Evolutionary conservation across 2,329 filamentous ascomycete genomes (phyloP).

Genomic region (Neurospora crassa): DNA sequence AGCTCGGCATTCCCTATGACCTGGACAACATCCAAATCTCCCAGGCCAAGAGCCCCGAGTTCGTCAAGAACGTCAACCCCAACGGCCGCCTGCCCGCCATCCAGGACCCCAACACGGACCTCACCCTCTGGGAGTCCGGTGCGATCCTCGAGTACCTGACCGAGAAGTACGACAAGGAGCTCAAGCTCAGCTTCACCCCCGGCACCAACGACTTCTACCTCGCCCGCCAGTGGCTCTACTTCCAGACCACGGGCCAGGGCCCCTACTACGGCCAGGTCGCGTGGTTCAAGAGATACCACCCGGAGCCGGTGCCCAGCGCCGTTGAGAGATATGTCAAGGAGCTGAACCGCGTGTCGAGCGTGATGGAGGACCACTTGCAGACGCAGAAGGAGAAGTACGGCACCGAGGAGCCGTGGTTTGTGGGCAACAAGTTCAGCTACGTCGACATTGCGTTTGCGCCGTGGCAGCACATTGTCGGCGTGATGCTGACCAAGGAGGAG

Average conservation of each 20-base stretch:
- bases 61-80: slow-evolving; percentile 22
- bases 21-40: slow-evolving; percentile 12
- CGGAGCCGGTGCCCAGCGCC: slow-evolving; percentile 15
- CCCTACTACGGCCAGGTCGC: slow-evolving; percentile 31
- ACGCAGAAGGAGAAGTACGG: slow-evolving; percentile 11
- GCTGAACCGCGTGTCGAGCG: slow-evolving; percentile 17
- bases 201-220: slow-evolving; percentile 25
- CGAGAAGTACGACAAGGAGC: slow-evolving; percentile 33
- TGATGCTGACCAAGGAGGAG: not conserved
- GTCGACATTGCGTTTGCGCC: slow-evolving; percentile 17
- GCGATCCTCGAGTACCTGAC: slow-evolving; percentile 40
- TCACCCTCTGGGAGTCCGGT: slow-evolving; percentile 39
- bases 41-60: slow-evolving; percentile 24
- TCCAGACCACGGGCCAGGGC: slow-evolving; percentile 33
- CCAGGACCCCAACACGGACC: slow-evolving; percentile 29
- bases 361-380: slow-evolving; percentile 15
- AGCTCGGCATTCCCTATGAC: slow-evolving; percentile 23
- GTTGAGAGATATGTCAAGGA: slow-evolving; percentile 19
- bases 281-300: slow-evolving; percentile 20
- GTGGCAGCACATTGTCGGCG: slow-evolving; percentile 7
- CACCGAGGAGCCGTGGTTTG: slow-evolving; percentile 17
- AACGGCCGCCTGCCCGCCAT: slow-evolving; percentile 27
- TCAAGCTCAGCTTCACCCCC: slow-evolving; percentile 29
- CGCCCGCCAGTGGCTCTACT: slow-evolving; percentile 33
- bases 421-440: slow-evolving; percentile 18